Percentiles rank a stretch among this genome's conserved stretches.
Evolutionary conservation across 148 eudicot species (phyloP).

Genomic region (Silene uniflora): DNA sequence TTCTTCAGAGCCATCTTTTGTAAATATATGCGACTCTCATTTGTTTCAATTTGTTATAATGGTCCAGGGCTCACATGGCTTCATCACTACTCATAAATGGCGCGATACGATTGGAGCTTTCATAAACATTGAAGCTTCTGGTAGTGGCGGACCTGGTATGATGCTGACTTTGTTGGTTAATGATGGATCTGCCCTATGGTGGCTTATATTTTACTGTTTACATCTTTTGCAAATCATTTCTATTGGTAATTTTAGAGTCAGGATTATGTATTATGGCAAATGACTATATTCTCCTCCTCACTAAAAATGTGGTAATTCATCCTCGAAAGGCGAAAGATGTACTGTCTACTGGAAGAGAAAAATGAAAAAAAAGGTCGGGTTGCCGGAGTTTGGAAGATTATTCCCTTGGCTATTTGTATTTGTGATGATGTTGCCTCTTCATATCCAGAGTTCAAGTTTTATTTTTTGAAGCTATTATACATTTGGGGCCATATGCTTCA

Average conservation of each 20-base stretch:
- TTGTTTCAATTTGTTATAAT: background rate
- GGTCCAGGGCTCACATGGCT: slow-evolving; percentile 92
- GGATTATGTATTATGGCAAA: background rate
- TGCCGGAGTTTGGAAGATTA: too few species aligned
- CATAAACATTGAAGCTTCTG: slow-evolving; percentile 89
- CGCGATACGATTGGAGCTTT: slow-evolving; percentile 86
- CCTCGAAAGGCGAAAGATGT: too few species aligned
- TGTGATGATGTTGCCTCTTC: too few species aligned
- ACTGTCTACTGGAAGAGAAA: too few species aligned
- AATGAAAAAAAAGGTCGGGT: too few species aligned
- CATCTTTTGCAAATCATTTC: background rate
- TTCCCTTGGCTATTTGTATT: too few species aligned
- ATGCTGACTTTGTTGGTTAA: background rate
- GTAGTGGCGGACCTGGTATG: slow-evolving; percentile 88
- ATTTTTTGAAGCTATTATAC: too few species aligned
- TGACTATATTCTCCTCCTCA: background rate
- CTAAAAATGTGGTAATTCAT: background rate
- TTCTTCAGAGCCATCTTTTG: background rate
- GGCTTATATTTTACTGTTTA: background rate
- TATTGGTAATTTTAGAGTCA: background rate
- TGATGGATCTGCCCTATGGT: background rate
- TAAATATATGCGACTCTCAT: background rate
- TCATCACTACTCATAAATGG: slow-evolving; percentile 88
- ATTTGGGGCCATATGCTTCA: too few species aligned
- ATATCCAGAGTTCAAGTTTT: too few species aligned